Evolutionary conservation across 2,329 filamentous ascomycete genomes (phyloP).

Genomic region (Tolypocladium tundrense): DNA sequence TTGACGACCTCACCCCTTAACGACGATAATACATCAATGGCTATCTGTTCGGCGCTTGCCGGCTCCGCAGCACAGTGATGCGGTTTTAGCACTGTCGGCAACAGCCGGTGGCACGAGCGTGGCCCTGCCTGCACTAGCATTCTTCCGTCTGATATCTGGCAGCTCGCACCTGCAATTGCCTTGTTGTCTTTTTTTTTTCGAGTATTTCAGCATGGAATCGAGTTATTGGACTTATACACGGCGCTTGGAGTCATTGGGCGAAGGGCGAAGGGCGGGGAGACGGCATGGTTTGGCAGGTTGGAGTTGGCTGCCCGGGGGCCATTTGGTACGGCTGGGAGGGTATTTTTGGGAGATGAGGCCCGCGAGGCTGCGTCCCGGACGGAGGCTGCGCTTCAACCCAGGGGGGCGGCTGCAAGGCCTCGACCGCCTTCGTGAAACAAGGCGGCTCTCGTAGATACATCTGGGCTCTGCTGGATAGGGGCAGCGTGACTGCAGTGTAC

Average conservation of each 20-base stretch:
- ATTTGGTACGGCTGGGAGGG: background rate
- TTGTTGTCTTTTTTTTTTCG: conserved; percentile 23
- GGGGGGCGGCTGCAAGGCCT: background rate
- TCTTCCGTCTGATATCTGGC: conserved; percentile 16
- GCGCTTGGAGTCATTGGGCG: conserved; percentile 30
- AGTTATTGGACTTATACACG: conserved; percentile 26
- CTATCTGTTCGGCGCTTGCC: conserved; percentile 6
- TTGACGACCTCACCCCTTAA: conserved; percentile 16
- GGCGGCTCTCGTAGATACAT: conserved; percentile 1
- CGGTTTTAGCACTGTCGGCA: background rate
- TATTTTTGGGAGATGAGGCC: background rate
- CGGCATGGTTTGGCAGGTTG: conserved; percentile 22
- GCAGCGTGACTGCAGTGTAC: conserved; percentile 26
- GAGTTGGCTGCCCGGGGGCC: conserved; percentile 20
- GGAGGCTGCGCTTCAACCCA: background rate
- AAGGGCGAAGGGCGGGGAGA: conserved; percentile 22
- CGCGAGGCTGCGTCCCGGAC: background rate
- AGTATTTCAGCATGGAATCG: conserved; percentile 23
- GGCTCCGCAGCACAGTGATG: background rate
- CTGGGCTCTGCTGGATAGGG: conserved; percentile 11
- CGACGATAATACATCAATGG: conserved; percentile 23
- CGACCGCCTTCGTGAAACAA: background rate
- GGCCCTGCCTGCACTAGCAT: conserved; percentile 5
- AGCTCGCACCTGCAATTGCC: conserved; percentile 15
- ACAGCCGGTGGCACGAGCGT: background rate